Percentiles rank a stretch among this genome's conserved stretches.
Evolutionary conservation across 1,139 yeast genomes (phyloP).

Genomic region (Taphrina deformans): DNA sequence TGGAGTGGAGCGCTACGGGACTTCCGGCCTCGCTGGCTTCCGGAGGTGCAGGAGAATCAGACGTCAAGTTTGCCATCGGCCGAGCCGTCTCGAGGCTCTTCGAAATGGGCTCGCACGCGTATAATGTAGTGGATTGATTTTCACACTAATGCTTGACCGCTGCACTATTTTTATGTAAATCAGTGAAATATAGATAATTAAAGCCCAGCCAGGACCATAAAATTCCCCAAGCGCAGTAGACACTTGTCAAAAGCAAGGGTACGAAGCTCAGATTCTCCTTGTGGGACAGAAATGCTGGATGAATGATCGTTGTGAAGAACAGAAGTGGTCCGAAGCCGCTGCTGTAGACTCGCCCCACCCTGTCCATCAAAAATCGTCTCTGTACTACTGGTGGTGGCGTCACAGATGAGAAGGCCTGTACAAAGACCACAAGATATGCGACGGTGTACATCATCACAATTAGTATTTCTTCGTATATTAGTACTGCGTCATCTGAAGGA

Average conservation of each 20-base stretch:
- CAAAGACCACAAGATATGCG: conserved; percentile 80
- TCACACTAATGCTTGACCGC: not conserved
- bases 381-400: conserved; percentile 15
- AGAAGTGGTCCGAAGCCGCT: conserved; percentile 69
- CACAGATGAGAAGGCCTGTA: conserved; percentile 40
- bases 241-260: conserved; percentile 76
- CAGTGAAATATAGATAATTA: conserved; percentile 22
- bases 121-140: conserved; percentile 1
- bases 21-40: conserved; percentile 21
- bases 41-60: conserved; percentile 28
- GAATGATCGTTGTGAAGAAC: conserved; percentile 41
- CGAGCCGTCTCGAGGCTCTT: conserved; percentile 19
- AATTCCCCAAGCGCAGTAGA: conserved; percentile 83
- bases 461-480: conserved; percentile 55
- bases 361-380: conserved; percentile 59
- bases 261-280: conserved; percentile 56
- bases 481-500: not conserved
- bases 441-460: conserved; percentile 76
- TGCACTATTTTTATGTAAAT: not conserved
- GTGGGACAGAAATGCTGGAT: conserved; percentile 33
- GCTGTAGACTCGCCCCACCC: conserved; percentile 67
- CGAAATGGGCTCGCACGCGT: conserved; percentile 23
- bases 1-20: conserved; percentile 32
- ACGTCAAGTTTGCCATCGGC: conserved; percentile 30
- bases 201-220: conserved; percentile 86